Base-by-base conservation (phyloP, 1,284 basidiomycete genomes). In the Cryptococcus sp. region DNA sequence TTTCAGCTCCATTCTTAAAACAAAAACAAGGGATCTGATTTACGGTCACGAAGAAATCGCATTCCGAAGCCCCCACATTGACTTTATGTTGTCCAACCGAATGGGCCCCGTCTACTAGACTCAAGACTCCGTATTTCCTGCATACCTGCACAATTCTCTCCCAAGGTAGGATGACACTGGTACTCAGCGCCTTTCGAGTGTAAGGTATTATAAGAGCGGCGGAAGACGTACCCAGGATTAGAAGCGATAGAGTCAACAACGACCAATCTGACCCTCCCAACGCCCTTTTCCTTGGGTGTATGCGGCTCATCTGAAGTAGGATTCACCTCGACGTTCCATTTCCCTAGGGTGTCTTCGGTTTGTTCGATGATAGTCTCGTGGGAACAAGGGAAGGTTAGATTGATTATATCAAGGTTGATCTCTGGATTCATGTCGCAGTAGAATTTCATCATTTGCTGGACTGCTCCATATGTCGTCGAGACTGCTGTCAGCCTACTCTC, bases 61-160 rank as follows among this genome's bases (percentile, higher is more conserved):
- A 85, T 53, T 79, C 76, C 0, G 78, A 75, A 46, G 78, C 74
- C 9, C 77, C 77, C 43, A 91, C 61, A 66, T 90, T 80, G 49
- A 90, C 60, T 25, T 61, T 58, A 19, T 66, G 54, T 57, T 76
- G 74, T 25, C 89, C 89, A 44, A 92, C 83, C 3, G 84, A 83
- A 69, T 94, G 91, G 0, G 91, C 91, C 0, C 80, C 91, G 62
- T 96, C 91, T 14, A 96, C 72, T 16, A 92, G 70, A 49, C 81
- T 85, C 72, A 83, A 81, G 2, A 85, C 80, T 2, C 82, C 82
- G 49, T 84, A 82, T 57, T 86, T 81, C 59, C 79, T 80, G 64
- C 85, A 86, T n/a, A 88, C 76, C 19, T 78, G 70, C 0, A 86
- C 83, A 66, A 93, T 78, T 55, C 84, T 80, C 65, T 86, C 77